Conservation (phyloP, 805 yeast species). For the Cyberlindnera amylophila region DNA sequence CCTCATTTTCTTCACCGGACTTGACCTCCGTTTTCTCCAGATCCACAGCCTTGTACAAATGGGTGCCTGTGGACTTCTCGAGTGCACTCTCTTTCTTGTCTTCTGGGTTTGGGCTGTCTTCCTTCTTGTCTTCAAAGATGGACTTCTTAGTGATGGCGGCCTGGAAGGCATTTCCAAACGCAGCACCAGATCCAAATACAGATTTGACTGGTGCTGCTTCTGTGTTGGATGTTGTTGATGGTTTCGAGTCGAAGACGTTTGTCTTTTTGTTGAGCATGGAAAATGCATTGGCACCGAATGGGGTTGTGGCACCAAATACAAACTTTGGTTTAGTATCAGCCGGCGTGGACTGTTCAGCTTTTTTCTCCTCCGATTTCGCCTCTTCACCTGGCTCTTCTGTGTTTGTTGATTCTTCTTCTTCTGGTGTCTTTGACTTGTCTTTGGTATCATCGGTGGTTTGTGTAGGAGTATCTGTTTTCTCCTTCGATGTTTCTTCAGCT, state of each 20-base stretch:
- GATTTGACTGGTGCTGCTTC: conserved; percentile 8
- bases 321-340: conserved; percentile 36
- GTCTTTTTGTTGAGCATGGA: conserved; percentile 29
- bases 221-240: conserved; percentile 20
- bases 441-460: background rate
- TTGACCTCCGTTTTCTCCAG: conserved; percentile 54
- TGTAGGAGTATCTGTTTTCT: conserved; percentile 2
- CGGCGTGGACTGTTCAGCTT: background rate
- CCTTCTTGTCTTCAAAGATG: conserved; percentile 38
- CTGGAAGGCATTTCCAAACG: conserved; percentile 53
- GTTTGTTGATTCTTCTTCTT: conserved; percentile 10
- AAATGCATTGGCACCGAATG: conserved; percentile 43
- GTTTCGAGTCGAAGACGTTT: conserved; percentile 37
- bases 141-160: conserved; percentile 49
- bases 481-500: conserved; percentile 11
- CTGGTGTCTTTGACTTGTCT: conserved; percentile 5
- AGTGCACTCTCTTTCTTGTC: conserved; percentile 24
- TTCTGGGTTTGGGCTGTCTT: conserved; percentile 9
- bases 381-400: conserved; percentile 3
- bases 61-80: conserved; percentile 21
- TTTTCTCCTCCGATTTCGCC: conserved; percentile 4
- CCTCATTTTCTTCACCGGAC: conserved; percentile 92
- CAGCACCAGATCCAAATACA: conserved; percentile 44
- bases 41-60: conserved; percentile 54
- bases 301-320: conserved; percentile 52